These are phyloP conservation scores for Botryobasidium botryosum DNA, from an alignment of 768 basidiomycete genomes.

Conservation along the genomic window DNA sequence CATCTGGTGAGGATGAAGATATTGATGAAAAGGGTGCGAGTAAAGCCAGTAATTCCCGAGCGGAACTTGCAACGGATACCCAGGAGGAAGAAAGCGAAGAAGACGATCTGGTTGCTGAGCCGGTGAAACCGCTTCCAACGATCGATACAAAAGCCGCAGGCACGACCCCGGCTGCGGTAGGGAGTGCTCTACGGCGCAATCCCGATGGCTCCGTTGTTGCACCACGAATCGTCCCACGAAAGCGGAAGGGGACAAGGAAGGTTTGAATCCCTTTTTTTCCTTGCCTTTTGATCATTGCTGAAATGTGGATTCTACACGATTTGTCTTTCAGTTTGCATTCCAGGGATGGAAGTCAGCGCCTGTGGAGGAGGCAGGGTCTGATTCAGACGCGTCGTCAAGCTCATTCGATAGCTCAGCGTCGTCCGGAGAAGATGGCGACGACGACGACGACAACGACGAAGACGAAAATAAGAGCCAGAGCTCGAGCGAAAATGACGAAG, in stretches of 20 bases:
- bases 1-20: conserved; percentile 14
- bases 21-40: conserved; percentile 4
- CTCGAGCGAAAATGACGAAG: conserved; percentile 11
- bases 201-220: conserved; percentile 39
- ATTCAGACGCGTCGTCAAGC: conserved; percentile 33
- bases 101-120: too few relatives aligned
- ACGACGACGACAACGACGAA: too few relatives aligned
- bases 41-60: conserved; percentile 1
- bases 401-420: conserved; percentile 64
- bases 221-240: conserved; percentile 31
- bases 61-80: conserved; percentile 8
- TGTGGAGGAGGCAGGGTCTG: conserved; percentile 15
- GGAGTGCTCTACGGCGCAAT: conserved; percentile 50
- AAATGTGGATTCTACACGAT: too few relatives aligned
- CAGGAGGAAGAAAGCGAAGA: conserved; percentile 20
- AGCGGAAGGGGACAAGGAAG: conserved; percentile 26
- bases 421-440: conserved; percentile 18
- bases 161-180: conserved; percentile 22
- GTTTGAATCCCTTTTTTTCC: conserved; percentile 20
- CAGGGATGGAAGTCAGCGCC: background rate
- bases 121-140: too few relatives aligned
- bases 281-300: too few relatives aligned
- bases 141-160: too few relatives aligned
- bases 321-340: too few relatives aligned
- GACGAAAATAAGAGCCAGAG: too few relatives aligned